These are phyloP conservation scores for Podaxis mareebaensis DNA, from an alignment of 768 basidiomycete species.

Conservation along the genomic window DNA sequence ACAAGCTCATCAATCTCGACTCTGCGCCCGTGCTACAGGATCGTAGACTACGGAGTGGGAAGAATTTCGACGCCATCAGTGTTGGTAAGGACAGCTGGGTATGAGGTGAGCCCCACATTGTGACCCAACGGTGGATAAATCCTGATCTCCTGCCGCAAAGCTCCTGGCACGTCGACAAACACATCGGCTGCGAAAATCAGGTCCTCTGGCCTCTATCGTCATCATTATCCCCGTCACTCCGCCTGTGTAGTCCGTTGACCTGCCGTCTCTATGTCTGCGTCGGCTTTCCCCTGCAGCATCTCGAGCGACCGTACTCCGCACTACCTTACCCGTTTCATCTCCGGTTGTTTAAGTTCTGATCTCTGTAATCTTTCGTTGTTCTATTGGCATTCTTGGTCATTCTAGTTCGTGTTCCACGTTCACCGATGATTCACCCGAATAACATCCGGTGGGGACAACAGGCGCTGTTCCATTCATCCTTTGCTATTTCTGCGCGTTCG, in stretches of 20 bases:
- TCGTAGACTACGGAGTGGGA: slow-evolving; percentile 79
- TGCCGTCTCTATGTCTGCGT: slow-evolving; percentile 16
- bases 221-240: slow-evolving; percentile 24
- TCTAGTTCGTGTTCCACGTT: slow-evolving; percentile 13
- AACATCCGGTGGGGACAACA: slow-evolving; percentile 7
- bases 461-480: slow-evolving; percentile 10
- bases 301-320: slow-evolving; percentile 16
- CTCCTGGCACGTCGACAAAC: slow-evolving; percentile 19
- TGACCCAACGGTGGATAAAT: slow-evolving; percentile 43
- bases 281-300: slow-evolving; percentile 23
- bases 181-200: slow-evolving; percentile 30
- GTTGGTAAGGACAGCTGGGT: slow-evolving; percentile 81
- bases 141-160: slow-evolving; percentile 34
- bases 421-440: slow-evolving; percentile 3
- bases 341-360: slow-evolving; percentile 14
- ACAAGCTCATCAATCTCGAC: slow-evolving; percentile 82
- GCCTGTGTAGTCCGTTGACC: neutral
- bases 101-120: slow-evolving; percentile 42
- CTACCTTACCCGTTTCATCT: slow-evolving; percentile 19
- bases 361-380: slow-evolving; percentile 16
- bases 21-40: slow-evolving; percentile 69
- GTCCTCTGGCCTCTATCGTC: slow-evolving; percentile 15
- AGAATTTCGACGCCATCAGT: slow-evolving; percentile 80
- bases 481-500: slow-evolving; percentile 12
- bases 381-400: slow-evolving; percentile 15